Conservation (phyloP, 1,139 yeast species). For the Kazachstania sp. region DNA sequence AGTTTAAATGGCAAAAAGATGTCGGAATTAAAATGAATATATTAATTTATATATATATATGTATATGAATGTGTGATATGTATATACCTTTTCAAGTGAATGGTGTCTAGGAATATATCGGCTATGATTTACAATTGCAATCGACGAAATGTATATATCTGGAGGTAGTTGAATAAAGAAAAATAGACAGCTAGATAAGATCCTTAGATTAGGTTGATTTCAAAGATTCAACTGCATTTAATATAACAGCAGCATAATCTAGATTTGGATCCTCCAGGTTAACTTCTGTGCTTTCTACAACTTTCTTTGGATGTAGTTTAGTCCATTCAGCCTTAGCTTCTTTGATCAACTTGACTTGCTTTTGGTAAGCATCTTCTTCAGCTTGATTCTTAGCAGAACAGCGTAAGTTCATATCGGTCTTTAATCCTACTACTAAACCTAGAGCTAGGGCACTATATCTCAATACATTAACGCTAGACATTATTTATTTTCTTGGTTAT, state of each 20-base stretch:
- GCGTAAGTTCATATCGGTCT: constrained; percentile 68
- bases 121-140: too few species aligned
- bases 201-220: constrained; percentile 12
- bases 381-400: constrained; percentile 49
- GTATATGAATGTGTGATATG: too few species aligned
- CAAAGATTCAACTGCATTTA: constrained; percentile 40
- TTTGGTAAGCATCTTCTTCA: constrained; percentile 51
- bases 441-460: constrained; percentile 90
- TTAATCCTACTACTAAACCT: constrained; percentile 84
- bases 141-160: too few species aligned
- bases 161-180: not conserved
- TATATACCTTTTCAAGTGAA: too few species aligned
- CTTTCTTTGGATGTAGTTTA: constrained; percentile 42
- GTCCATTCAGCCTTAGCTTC: constrained; percentile 88
- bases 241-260: constrained; percentile 56
- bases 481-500: constrained; percentile 9
- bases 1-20: too few species aligned
- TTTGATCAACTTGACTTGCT: constrained; percentile 67
- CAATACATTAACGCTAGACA: constrained; percentile 53
- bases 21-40: too few species aligned
- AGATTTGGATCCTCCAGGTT: constrained; percentile 87
- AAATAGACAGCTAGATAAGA: not conserved
- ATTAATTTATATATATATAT: too few species aligned
- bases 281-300: constrained; percentile 36
- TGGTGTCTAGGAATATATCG: too few species aligned